Conservation (phyloP, 148 eudicot species). For the Amaranthus hypochondriacus region DNA sequence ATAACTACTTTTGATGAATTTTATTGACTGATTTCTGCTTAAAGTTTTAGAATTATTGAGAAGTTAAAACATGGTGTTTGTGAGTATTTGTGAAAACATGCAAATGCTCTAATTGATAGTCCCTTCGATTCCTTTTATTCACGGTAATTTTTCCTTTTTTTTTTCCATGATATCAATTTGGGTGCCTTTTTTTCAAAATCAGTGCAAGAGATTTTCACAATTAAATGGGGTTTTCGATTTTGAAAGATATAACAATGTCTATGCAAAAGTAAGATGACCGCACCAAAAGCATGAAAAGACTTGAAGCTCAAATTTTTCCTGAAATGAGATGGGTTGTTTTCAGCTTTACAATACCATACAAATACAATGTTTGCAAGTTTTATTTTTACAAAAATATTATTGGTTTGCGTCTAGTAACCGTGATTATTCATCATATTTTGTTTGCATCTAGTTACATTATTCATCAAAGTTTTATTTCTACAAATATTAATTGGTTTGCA, state of each 20-base stretch:
- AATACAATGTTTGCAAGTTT: too few species aligned
- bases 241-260: neutral
- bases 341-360: too few species aligned
- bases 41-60: neutral
- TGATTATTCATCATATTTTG: neutral
- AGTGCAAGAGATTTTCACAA: neutral
- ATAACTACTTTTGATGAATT: neutral
- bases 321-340: too few species aligned
- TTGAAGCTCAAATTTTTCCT: neutral
- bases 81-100: too few species aligned
- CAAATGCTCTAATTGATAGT: too few species aligned
- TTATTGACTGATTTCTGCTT: neutral
- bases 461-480: too few species aligned
- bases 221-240: neutral
- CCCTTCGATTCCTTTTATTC: too few species aligned
- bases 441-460: too few species aligned
- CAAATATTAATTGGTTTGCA: too few species aligned
- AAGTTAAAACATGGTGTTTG: neutral
- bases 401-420: neutral
- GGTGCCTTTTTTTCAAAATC: neutral
- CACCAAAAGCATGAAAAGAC: neutral
- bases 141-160: too few species aligned
- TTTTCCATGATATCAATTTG: neutral
- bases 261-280: neutral
- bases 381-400: neutral